Evolutionary conservation across 768 basidiomycete species (phyloP), one percentile per base, ranked within the genome.

Genomic region (Roridomyces roridus): DNA sequence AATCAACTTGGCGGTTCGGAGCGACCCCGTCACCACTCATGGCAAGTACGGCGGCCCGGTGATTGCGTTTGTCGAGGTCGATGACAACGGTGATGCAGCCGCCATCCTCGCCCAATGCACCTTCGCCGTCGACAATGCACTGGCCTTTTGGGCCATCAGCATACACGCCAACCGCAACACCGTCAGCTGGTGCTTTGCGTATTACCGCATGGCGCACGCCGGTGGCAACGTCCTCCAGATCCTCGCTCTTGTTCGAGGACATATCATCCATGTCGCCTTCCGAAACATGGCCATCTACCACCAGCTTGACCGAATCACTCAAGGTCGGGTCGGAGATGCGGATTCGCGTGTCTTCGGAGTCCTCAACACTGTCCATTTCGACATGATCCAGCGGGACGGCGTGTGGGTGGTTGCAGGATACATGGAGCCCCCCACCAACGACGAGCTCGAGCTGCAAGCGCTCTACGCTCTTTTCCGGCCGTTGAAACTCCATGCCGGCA

Each of bases 321-420:
- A 46, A 15, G 28, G 11, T 0, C 15, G 9, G 0, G 55, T n/a
- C 8, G 46, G 55, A 3, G 31, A 34, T 8, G 6, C 34, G 20
- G 4, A 9, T 0, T 23, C 7, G 3, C 55, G 55, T 10, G 46
- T 43, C 31, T 56, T 56, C 24, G 42, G 26, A n/a, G 40, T 17
- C 23, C 46, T 49, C 46, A 49, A 56, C n/a, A 49, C 46, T 21
- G 9, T 49, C 25, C 55, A 49, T 21, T 46, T 41, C 26, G 18
- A 47, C 20, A 21, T 40, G 39, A 1, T 56, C 29, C 20, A 37
- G 4, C 40, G 42, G 25, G 1, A 18, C 40, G 31, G 20, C 12
- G 28, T 12, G 8, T 29, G 39, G 12, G 40, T 41, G 10, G 31
- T 56, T n/a, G 18, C 39, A 20, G 23, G 17, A 2, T 49, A 49